These are phyloP conservation scores for Neurospora sp. DNA, from an alignment of 495 filamentous ascomycete species.

Conservation along the genomic window DNA sequence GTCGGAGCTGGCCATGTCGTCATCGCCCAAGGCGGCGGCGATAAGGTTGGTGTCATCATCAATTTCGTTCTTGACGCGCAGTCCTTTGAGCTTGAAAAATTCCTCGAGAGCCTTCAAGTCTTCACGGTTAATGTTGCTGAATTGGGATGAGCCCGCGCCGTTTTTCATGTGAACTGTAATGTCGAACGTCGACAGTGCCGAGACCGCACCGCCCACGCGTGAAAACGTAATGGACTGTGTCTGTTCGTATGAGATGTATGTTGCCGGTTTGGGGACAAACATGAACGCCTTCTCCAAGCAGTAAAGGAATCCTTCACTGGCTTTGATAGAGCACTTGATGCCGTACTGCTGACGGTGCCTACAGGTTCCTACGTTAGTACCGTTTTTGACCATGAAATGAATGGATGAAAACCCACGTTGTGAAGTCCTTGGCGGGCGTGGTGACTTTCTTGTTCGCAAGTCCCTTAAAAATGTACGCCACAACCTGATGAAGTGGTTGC, in stretches of 20 bases:
- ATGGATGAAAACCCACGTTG: conserved; percentile 36
- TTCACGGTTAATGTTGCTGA: conserved; percentile 99
- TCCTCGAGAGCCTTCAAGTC: conserved; percentile 90
- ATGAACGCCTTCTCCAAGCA: conserved; percentile 97
- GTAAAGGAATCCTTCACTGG: conserved; percentile 93
- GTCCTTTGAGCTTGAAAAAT: conserved; percentile 87
- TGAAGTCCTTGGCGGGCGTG: conserved; percentile 87
- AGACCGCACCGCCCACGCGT: conserved; percentile 86
- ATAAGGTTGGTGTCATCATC: conserved; percentile 56
- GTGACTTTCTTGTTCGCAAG: conserved; percentile 89
- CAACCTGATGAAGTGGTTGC: conserved; percentile 79
- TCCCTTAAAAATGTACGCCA: conserved; percentile 89
- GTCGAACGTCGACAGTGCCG: conserved; percentile 91
- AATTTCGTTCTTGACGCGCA: conserved; percentile 95
- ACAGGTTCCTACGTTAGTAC: conserved; percentile 8
- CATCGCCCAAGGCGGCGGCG: conserved; percentile 68
- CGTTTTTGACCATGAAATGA: background rate
- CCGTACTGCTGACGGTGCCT: conserved; percentile 89
- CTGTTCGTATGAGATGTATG: conserved; percentile 90
- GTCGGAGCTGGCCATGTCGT: conserved; percentile 65
- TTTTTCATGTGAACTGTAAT: conserved; percentile 83
- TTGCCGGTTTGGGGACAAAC: conserved; percentile 97
- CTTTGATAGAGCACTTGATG: conserved; percentile 99
- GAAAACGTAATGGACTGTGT: conserved; percentile 86
- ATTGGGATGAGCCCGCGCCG: conserved; percentile 70